Percentiles rank a stretch among this genome's conserved stretches.
phyloP scores from a whole-genome alignment of 1,284 basidiomycete species.

The Takashimella koratensis region DNA sequence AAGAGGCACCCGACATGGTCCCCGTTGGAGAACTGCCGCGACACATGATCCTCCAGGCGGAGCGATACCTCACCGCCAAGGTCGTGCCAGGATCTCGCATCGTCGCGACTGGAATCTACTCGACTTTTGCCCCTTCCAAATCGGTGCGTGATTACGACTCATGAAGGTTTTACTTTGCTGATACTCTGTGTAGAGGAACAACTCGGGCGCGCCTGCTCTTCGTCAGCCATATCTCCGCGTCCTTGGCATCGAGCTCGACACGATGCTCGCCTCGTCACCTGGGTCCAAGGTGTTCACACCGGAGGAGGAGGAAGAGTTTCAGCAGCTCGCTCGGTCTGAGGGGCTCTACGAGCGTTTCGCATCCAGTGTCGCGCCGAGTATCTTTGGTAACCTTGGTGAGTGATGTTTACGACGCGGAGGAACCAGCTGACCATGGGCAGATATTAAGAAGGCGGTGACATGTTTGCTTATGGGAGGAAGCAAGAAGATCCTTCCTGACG shows the following conservation, averaged over 20 bases:
- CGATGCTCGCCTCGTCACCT: conserved; percentile 58
- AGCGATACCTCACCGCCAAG: conserved; percentile 81
- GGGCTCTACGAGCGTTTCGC: conserved; percentile 93
- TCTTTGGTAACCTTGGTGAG: conserved; percentile 87
- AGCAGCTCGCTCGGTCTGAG: conserved; percentile 80
- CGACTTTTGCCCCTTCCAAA: conserved; percentile 81
- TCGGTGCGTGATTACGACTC: conserved; percentile 1
- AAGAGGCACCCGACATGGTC: conserved; percentile 99
- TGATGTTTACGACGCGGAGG: conserved; percentile 11
- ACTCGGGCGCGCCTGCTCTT: conserved; percentile 70
- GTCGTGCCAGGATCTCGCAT: conserved; percentile 93
- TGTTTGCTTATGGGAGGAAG: conserved; percentile 95
- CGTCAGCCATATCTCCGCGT: conserved; percentile 93
- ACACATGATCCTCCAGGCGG: conserved; percentile 89
- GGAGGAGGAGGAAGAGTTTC: conserved; percentile 94
- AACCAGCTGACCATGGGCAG: conserved; percentile 49
- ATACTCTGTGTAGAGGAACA: conserved; percentile 57
- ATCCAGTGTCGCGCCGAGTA: conserved; percentile 91
- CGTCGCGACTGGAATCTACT: conserved; percentile 94
- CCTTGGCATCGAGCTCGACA: conserved; percentile 84
- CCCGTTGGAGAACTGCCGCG: conserved; percentile 96
- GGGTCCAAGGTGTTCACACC: conserved; percentile 74
- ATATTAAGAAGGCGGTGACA: conserved; percentile 97
- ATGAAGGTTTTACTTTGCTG: no score
- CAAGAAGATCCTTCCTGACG: conserved; percentile 97